These are phyloP conservation scores for Boechera retrofracta DNA, from an alignment of 345 rosid species.

Conservation along the genomic window DNA sequence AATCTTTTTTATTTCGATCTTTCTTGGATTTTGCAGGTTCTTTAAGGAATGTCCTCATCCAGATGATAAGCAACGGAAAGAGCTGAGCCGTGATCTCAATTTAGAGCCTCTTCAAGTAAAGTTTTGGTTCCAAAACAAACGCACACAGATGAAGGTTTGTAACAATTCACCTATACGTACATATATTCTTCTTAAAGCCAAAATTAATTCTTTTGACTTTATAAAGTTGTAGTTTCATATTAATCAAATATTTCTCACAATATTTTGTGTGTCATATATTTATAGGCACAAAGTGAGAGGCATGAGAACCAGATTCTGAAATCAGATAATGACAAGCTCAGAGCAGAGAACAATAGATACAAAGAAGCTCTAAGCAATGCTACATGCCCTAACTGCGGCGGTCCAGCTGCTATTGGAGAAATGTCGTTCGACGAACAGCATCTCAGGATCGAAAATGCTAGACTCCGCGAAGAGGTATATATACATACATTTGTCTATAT, in stretches of 20 bases:
- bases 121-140: conserved; percentile 99
- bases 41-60: conserved; percentile 98
- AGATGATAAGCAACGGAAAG: conserved; percentile 96
- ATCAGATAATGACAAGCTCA: conserved; percentile 87
- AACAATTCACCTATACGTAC: background rate
- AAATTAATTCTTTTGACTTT: no score
- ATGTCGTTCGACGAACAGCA: conserved; percentile 99
- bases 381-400: conserved; percentile 88
- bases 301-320: conserved; percentile 80
- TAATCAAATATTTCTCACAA: background rate
- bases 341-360: conserved; percentile 82
- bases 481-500: background rate
- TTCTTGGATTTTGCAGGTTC: conserved; percentile 54
- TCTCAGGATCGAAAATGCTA: conserved; percentile 87
- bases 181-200: background rate
- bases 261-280: background rate
- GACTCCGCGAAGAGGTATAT: conserved; percentile 85
- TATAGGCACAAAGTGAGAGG: conserved; percentile 89
- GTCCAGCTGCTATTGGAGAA: conserved; percentile 88
- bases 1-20: background rate
- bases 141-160: conserved; percentile 94
- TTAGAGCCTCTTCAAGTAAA: conserved; percentile 91
- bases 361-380: conserved; percentile 79
- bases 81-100: conserved; percentile 73
- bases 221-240: background rate